Conservation (phyloP, 106 monocot genomes). For the Gastrodia elata region DNA sequence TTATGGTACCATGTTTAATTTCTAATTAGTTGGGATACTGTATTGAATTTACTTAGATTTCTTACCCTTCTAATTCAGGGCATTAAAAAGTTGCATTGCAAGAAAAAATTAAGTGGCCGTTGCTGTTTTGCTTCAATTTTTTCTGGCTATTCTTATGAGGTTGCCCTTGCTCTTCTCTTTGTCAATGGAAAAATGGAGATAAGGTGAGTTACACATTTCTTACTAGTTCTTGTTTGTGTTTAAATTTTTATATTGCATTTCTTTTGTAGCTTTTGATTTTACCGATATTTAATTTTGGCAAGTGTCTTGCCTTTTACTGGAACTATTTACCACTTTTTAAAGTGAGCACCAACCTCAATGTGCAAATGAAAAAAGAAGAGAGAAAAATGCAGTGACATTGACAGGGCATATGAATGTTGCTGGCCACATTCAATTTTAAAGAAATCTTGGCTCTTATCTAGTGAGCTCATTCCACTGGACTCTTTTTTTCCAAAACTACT, state of each 20-base stretch:
- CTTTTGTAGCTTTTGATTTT: background rate
- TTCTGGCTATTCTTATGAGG: constrained; percentile 24
- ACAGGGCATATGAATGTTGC: background rate
- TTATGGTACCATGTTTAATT: background rate
- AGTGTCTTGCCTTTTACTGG: background rate
- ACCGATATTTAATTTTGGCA: background rate
- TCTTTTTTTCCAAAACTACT: background rate
- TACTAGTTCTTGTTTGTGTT: constrained; percentile 1
- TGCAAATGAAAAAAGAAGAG: too few species aligned
- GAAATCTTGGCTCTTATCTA: background rate
- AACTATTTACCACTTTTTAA: background rate
- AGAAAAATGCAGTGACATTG: background rate
- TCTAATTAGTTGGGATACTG: background rate
- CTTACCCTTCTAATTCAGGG: constrained; percentile 33
- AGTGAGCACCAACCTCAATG: background rate
- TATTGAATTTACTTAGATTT: background rate
- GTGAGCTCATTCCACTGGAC: background rate
- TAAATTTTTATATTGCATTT: background rate
- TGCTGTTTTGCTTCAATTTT: constrained; percentile 57
- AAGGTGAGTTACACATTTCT: constrained; percentile 27
- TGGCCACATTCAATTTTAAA: background rate
- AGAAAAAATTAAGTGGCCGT: constrained; percentile 50
- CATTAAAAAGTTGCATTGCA: constrained; percentile 45
- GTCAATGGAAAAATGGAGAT: constrained; percentile 53
- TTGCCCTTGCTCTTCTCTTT: constrained; percentile 61